Conservation (phyloP, 768 basidiomycete species). For the Kwoniella sp. region DNA sequence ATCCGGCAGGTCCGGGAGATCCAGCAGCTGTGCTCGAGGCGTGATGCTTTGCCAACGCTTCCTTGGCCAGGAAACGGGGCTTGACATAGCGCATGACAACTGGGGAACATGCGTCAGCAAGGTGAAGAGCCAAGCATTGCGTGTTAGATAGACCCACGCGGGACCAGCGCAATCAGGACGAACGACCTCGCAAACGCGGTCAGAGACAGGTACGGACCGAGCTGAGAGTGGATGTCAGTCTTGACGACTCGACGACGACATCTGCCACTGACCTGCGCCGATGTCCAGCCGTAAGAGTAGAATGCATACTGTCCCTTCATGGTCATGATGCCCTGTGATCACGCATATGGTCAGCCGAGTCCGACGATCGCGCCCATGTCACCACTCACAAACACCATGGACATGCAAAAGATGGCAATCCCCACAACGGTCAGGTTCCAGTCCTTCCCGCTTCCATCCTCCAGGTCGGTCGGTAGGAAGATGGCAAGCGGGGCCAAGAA, state of each 20-base stretch:
- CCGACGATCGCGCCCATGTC: background rate
- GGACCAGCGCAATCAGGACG: conserved; percentile 38
- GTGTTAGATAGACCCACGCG: conserved; percentile 28
- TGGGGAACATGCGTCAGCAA: too few relatives aligned
- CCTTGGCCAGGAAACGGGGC: conserved; percentile 24
- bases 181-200: conserved; percentile 30
- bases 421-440: conserved; percentile 73
- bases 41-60: too few relatives aligned
- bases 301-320: conserved; percentile 44
- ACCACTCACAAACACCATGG: conserved; percentile 61
- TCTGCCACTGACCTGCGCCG: conserved; percentile 35
- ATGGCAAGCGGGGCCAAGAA: conserved; percentile 65
- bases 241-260: too few relatives aligned
- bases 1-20: too few relatives aligned
- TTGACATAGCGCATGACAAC: conserved; percentile 43
- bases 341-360: background rate
- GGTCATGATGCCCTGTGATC: conserved; percentile 32
- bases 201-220: conserved; percentile 46
- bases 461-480: conserved; percentile 59
- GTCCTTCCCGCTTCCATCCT: conserved; percentile 55
- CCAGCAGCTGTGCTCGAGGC: too few relatives aligned
- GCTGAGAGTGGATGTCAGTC: conserved; percentile 22
- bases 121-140: background rate
- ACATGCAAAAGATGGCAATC: conserved; percentile 60
- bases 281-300: conserved; percentile 46